Percentiles rank a stretch among this genome's conserved stretches.
Evolutionary conservation across 2,329 filamentous ascomycete genomes (phyloP).

Genomic region (Leptosphaerulina australis): DNA sequence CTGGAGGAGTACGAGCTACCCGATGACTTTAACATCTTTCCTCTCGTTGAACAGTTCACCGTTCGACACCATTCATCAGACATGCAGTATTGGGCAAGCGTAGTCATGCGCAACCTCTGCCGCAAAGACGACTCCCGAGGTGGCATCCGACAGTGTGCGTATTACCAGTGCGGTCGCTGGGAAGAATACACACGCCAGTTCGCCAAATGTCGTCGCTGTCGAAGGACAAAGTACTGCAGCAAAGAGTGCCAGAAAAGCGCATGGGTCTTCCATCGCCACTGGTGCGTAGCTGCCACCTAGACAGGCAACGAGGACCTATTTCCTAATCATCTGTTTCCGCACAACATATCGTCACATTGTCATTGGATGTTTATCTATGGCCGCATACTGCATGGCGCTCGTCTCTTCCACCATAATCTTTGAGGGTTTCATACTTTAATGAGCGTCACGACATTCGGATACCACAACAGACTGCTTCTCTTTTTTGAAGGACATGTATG

Average conservation of each 20-base stretch:
- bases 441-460: slow-evolving; percentile 48
- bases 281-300: slow-evolving; percentile 79
- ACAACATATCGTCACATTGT: slow-evolving; percentile 34
- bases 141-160: slow-evolving; percentile 94
- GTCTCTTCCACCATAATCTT: slow-evolving; percentile 38
- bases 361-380: slow-evolving; percentile 42
- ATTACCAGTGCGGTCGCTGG: slow-evolving; percentile 98
- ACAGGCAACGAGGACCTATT: slow-evolving; percentile 20
- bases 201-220: slow-evolving; percentile 94
- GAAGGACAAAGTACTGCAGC: slow-evolving; percentile 98
- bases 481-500: slow-evolving; percentile 32
- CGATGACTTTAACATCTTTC: slow-evolving; percentile 98
- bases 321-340: slow-evolving; percentile 32
- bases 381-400: slow-evolving; percentile 52
- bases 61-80: slow-evolving; percentile 92
- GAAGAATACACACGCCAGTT: slow-evolving; percentile 96
- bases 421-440: slow-evolving; percentile 47
- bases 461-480: slow-evolving; percentile 47
- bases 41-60: slow-evolving; percentile 96
- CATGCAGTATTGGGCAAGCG: slow-evolving; percentile 99
- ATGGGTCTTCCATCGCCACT: slow-evolving; percentile 97
- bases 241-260: slow-evolving; percentile 99
- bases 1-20: slow-evolving; percentile 88
- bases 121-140: slow-evolving; percentile 95
- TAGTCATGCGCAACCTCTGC: slow-evolving; percentile 98